Evolutionary conservation across 1,284 basidiomycete species (phyloP), one percentile per base, ranked within the genome.

Genomic region (Moesziomyces sp.): DNA sequence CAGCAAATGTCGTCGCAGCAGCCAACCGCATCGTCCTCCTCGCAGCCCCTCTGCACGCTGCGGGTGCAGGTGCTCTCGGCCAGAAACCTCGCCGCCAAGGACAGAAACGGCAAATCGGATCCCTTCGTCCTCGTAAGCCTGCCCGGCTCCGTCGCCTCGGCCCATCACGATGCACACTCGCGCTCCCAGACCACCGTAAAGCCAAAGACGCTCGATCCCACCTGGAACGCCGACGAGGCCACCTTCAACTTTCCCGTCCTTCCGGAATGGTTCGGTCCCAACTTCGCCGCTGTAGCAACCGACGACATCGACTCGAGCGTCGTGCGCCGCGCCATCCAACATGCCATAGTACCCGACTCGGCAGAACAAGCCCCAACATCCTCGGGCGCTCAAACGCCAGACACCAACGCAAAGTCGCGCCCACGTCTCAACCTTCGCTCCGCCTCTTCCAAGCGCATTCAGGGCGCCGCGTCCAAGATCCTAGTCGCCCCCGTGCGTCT

Each of bases 191-290:
- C 94, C 0, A 89, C 93, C 0, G 92, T 93, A n/a, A 85, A 89
- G 38, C 93, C 91, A 83, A 89, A 90, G 64, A 91, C 88, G 0
- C 83, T 92, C n/a, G 91, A 92, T 77, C 95, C 95, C 0, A 85
- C 86, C 3, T 97, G 90, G 84, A 84, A 86, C 0, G 28, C 64
- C n/a, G 58, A 60, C 4, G 79, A 80, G 45, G 82, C 77, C 19
- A 63, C 69, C 0, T 72, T 78, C 54, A 68, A 79, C 21, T 73
- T 73, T 30, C 66, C 65, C 28, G 61, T 80, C 18, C 46, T 65
- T 1, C 62, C 73, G 11, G 77, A 82, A 24, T 82, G 82, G 66
- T 66, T 63, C 33, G 67, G 67, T 3, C 76, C 89, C 14, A 90
- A 90, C 67, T 69, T 59, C 28, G 52, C 61, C n/a, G 89, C 91